A percentile compares a stretch with the other conserved stretches of the same genome.
phyloP scores from a whole-genome alignment of 768 basidiomycete species.

The Termitomyces titanicus region DNA sequence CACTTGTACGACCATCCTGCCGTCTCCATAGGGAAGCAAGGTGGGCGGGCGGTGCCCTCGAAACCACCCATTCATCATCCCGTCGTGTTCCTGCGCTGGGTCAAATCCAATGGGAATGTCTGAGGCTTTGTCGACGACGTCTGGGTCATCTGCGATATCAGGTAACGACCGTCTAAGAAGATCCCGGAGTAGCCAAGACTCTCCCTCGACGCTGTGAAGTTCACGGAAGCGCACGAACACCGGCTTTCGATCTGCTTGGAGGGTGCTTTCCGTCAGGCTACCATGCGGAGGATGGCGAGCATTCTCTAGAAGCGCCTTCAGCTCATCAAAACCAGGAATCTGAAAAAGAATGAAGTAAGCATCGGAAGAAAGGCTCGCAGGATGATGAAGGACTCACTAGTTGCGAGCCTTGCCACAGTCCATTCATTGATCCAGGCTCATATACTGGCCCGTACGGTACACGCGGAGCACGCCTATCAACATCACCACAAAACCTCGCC shows the following conservation, averaged over 20 bases:
- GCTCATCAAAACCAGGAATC: slow-evolving; percentile 20
- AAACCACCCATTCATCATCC: slow-evolving; percentile 14
- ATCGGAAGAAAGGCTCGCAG: neutral
- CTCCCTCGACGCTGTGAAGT: slow-evolving; percentile 34
- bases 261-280: slow-evolving; percentile 17
- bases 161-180: neutral
- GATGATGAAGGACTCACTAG: slow-evolving; percentile 33
- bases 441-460: slow-evolving; percentile 26
- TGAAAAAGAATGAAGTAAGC: slow-evolving; percentile 5
- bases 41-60: neutral
- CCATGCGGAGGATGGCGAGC: slow-evolving; percentile 18
- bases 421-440: slow-evolving; percentile 43
- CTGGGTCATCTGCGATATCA: neutral
- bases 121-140: neutral
- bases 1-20: neutral
- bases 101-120: slow-evolving; percentile 1
- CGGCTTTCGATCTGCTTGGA: neutral
- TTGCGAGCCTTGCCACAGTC: slow-evolving; percentile 57
- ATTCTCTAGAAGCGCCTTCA: slow-evolving; percentile 13
- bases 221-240: slow-evolving; percentile 57
- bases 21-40: neutral
- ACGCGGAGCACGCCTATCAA: slow-evolving; percentile 2
- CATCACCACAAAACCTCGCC: slow-evolving; percentile 35
- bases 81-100: neutral
- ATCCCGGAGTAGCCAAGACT: neutral